A percentile compares a stretch with the other conserved stretches of the same genome.
phyloP scores from a whole-genome alignment of 345 rosid genomes.

The Firmiana major region DNA sequence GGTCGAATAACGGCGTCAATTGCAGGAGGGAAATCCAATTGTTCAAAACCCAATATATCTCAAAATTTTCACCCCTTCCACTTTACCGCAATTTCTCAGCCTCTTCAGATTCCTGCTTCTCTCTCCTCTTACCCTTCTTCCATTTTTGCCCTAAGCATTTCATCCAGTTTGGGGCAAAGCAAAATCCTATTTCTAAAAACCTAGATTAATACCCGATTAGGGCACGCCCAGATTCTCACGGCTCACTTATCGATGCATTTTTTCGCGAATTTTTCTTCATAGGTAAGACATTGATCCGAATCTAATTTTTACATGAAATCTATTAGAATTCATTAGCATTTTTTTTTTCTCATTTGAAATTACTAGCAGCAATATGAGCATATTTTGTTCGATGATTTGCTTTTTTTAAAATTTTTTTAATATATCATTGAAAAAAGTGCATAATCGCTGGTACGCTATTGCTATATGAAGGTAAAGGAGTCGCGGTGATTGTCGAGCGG shows the following conservation, averaged over 20 bases:
- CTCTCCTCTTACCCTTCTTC: background rate
- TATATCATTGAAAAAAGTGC: background rate
- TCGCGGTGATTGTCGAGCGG: background rate
- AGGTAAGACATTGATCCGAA: background rate
- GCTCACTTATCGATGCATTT: background rate
- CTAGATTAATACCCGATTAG: constrained; percentile 2
- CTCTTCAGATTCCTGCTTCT: background rate
- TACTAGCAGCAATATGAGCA: background rate
- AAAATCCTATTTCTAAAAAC: constrained; percentile 12
- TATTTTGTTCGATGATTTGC: constrained; percentile 2
- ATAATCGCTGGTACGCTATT: background rate
- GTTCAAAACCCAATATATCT: constrained; percentile 26
- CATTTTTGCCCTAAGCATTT: constrained; percentile 9
- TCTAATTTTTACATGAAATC: background rate
- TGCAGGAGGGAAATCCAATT: constrained; percentile 49
- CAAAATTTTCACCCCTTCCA: background rate
- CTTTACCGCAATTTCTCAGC: constrained; percentile 21
- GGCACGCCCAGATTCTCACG: background rate
- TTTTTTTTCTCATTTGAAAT: background rate
- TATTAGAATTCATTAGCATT: background rate
- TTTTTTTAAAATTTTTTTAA: background rate
- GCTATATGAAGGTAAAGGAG: constrained; percentile 10
- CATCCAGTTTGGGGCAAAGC: constrained; percentile 8
- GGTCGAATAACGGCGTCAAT: constrained; percentile 26
- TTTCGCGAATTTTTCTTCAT: background rate